phyloP scores from a whole-genome alignment of 768 basidiomycete genomes.

The Trametes maxima region DNA sequence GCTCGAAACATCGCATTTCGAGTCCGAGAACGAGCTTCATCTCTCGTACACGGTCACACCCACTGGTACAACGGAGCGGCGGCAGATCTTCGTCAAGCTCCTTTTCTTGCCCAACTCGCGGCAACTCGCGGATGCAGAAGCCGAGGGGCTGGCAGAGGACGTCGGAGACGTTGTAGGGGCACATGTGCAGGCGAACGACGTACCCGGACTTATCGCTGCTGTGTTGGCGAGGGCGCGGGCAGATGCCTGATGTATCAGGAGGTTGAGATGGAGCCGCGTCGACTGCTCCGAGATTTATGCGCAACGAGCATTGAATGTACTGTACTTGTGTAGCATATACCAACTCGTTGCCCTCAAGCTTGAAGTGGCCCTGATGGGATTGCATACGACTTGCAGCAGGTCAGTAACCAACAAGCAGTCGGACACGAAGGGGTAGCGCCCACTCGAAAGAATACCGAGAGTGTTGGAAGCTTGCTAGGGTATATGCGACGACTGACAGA shows the following conservation, averaged over 20 bases:
- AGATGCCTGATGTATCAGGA: not conserved
- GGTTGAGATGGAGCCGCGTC: not conserved
- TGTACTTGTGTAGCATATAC: too few relatives aligned
- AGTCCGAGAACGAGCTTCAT: slow-evolving; percentile 77
- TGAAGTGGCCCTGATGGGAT: too few relatives aligned
- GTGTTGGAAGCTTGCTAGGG: too few relatives aligned
- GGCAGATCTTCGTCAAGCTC: slow-evolving; percentile 52
- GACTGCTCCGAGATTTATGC: too few relatives aligned
- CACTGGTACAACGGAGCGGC: slow-evolving; percentile 5
- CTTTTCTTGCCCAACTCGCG: slow-evolving; percentile 74
- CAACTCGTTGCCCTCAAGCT: too few relatives aligned
- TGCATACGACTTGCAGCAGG: too few relatives aligned
- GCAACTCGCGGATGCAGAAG: slow-evolving; percentile 60
- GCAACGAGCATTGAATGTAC: too few relatives aligned
- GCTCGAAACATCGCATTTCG: slow-evolving; percentile 58
- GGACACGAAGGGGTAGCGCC: too few relatives aligned
- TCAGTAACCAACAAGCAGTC: too few relatives aligned
- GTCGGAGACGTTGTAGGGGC: slow-evolving; percentile 61
- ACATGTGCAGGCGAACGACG: slow-evolving; percentile 66
- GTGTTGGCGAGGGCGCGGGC: slow-evolving; percentile 52
- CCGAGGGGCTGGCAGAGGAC: slow-evolving; percentile 55
- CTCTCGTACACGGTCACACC: slow-evolving; percentile 59
- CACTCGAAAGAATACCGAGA: too few relatives aligned
- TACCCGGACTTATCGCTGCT: slow-evolving; percentile 62
- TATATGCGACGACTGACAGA: too few relatives aligned